A percentile compares a stretch with the other conserved stretches of the same genome.
Evolutionary conservation across 2,329 filamentous ascomycete species (phyloP).

Genomic region (Hymenoscyphus scutula): DNA sequence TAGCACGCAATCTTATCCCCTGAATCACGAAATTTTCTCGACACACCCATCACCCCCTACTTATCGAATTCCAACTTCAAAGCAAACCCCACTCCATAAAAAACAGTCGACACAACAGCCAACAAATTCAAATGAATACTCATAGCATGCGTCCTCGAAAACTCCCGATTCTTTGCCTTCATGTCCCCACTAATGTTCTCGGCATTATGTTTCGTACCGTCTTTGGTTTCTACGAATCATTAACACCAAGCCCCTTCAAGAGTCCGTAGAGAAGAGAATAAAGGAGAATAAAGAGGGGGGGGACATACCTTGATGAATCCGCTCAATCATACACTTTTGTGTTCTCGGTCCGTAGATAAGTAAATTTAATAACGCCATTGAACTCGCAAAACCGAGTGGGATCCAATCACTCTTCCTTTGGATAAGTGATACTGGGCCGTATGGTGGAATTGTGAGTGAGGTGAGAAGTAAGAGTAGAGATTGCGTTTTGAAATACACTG

Average conservation of each 20-base stretch:
- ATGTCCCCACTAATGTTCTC: neutral
- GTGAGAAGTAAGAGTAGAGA: slow-evolving; percentile 38
- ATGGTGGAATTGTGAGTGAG: slow-evolving; percentile 35
- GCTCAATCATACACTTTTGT: slow-evolving; percentile 39
- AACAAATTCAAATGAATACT: slow-evolving; percentile 44
- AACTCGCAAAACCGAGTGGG: neutral
- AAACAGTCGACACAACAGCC: slow-evolving; percentile 35
- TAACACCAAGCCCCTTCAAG: too few relatives aligned
- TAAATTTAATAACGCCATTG: slow-evolving; percentile 39
- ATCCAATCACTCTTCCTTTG: neutral
- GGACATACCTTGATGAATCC: slow-evolving; percentile 23
- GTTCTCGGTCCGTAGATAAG: slow-evolving; percentile 28
- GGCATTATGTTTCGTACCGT: neutral
- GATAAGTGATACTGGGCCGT: neutral
- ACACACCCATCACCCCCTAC: too few relatives aligned
- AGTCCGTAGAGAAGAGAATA: too few relatives aligned
- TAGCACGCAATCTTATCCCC: too few relatives aligned
- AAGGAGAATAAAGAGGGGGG: neutral
- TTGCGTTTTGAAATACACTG: slow-evolving; percentile 41
- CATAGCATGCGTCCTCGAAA: slow-evolving; percentile 42
- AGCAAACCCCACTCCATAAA: slow-evolving; percentile 27
- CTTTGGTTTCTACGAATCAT: slow-evolving; percentile 10
- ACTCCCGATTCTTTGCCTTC: slow-evolving; percentile 35
- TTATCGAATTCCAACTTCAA: neutral
- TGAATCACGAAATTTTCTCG: too few relatives aligned